Evolutionary conservation across 2,329 filamentous ascomycete genomes (phyloP), one percentile per base, ranked within the genome.

Genomic region (Colletotrichum lini): DNA sequence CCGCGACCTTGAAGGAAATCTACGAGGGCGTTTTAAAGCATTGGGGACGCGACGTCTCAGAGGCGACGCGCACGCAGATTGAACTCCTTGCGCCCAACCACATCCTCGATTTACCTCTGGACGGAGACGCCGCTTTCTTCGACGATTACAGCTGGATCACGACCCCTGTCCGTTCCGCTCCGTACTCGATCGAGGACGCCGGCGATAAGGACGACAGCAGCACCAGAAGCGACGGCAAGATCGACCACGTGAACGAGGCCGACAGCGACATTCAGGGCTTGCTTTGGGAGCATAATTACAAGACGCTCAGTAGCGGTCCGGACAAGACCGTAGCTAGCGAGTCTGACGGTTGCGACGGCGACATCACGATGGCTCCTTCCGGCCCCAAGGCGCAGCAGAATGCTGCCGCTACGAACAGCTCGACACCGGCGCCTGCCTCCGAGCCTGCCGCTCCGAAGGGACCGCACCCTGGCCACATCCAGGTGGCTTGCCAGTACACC

Each of bases 401-500:
- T 16, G 58, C 65, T 69, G 58, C 45, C 45, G 65, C 60, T n/a
- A 30, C 66, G n/a, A 65, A 69, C 18, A 66, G 38, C 35, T 61
- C 63, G 26, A 62, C 56, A 0, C 40, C 67, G 3, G 30, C 62
- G 2, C 62, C 62, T 3, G 44, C 54, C 16, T n/a, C 30, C 16
- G 70, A 72, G 44, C 54, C 70, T 4, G 42, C 50, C 12, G 50
- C 70, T 16, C 69, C 73, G 76, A 79, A 74, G 73, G 84, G 84
- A 2, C 84, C 84, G 61, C 83, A 84, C 50, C 85, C 86, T 2
- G 87, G 87, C 73, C 81, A 82, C 74, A 84, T 87, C 60, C 84
- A 83, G 50, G 84, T 85, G 50, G 84, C 85, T 26, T 84, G 87
- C 60, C 94, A 94, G 68, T 98, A 96, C 83, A 89, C 94, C 73